Evolutionary conservation across 306 rosid genomes (phyloP).

Genomic region (Mimosa bimucronata): DNA sequence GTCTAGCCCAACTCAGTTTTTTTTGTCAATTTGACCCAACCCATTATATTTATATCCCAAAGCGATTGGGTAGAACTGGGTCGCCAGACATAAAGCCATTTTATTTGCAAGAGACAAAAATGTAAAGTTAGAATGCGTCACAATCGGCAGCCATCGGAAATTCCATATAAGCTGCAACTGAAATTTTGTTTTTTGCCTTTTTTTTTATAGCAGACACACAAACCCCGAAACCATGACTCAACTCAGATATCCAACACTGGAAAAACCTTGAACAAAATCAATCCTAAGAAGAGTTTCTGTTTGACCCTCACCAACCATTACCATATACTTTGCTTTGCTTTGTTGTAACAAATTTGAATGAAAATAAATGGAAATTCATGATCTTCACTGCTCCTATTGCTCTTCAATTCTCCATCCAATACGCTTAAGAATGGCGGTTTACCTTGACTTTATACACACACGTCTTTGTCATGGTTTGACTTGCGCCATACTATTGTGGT

Average conservation of each 20-base stretch:
- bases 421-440: background rate
- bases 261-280: background rate
- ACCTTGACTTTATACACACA: background rate
- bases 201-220: background rate
- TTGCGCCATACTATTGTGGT: background rate
- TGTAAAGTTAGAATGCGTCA: background rate
- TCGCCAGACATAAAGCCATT: background rate
- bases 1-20: background rate
- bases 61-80: background rate
- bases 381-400: background rate
- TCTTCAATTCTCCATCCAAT: background rate
- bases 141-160: background rate
- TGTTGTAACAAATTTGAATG: background rate
- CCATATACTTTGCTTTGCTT: background rate
- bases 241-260: background rate
- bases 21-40: background rate
- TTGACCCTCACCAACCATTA: constrained; percentile 1
- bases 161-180: too few relatives aligned
- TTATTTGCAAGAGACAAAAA: background rate
- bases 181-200: too few relatives aligned
- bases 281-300: background rate
- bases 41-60: background rate
- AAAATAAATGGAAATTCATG: background rate
- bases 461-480: background rate
- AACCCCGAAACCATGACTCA: background rate